A percentile compares a stretch with the other conserved stretches of the same genome.
phyloP scores from a whole-genome alignment of 805 yeast species.

The Zygotorulaspora sp. region DNA sequence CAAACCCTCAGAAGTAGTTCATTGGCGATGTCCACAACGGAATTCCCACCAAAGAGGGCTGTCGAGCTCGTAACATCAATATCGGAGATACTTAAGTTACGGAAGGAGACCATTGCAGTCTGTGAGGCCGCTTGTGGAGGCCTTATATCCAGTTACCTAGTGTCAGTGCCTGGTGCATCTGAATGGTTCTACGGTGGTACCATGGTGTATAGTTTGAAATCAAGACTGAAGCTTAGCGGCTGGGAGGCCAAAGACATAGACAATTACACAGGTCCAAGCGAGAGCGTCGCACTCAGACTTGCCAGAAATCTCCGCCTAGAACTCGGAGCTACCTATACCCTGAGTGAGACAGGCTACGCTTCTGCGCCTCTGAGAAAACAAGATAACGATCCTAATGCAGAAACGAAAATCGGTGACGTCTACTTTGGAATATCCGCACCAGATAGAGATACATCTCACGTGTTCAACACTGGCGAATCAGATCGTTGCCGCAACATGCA shows the following conservation, averaged over 20 bases:
- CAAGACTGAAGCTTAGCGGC: slow-evolving; percentile 69
- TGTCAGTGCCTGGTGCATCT: slow-evolving; percentile 83
- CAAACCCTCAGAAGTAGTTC: no score
- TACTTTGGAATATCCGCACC: slow-evolving; percentile 72
- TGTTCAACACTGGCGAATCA: slow-evolving; percentile 40
- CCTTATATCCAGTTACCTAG: slow-evolving; percentile 69
- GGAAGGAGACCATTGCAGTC: slow-evolving; percentile 65
- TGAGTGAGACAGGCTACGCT: slow-evolving; percentile 86
- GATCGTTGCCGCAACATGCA: slow-evolving; percentile 71
- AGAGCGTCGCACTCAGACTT: slow-evolving; percentile 64
- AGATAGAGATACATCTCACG: slow-evolving; percentile 45
- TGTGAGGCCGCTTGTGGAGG: slow-evolving; percentile 94
- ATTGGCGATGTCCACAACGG: no score
- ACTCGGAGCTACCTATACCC: slow-evolving; percentile 74
- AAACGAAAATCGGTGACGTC: slow-evolving; percentile 49
- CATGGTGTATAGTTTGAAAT: slow-evolving; percentile 69
- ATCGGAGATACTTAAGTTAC: slow-evolving; percentile 48
- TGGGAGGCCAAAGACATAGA: slow-evolving; percentile 70
- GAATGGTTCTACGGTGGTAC: slow-evolving; percentile 81
- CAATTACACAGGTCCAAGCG: slow-evolving; percentile 77
- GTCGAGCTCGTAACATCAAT: slow-evolving; percentile 50
- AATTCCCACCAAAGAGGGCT: slow-evolving; percentile 61
- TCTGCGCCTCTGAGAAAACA: slow-evolving; percentile 49
- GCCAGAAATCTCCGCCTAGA: slow-evolving; percentile 79
- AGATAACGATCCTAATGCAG: slow-evolving; percentile 38